phyloP scores from a whole-genome alignment of 2,329 filamentous ascomycete genomes.

The Elsinoe fawcettii region DNA sequence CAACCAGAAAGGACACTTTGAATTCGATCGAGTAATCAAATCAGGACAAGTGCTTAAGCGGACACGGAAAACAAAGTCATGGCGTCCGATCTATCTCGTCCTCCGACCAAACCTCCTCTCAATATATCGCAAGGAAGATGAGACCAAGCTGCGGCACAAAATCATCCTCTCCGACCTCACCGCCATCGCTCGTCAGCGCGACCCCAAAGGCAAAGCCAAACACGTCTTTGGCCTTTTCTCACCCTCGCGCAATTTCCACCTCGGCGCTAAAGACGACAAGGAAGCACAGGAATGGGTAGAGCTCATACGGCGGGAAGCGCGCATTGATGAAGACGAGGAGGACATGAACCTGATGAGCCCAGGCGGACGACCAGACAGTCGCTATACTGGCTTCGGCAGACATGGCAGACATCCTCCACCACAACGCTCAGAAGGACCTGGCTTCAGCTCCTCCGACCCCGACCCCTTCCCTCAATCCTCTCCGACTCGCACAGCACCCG shows the following conservation, averaged over 20 bases:
- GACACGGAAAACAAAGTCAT: slow-evolving; percentile 90
- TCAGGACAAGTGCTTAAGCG: slow-evolving; percentile 78
- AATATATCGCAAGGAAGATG: slow-evolving; percentile 85
- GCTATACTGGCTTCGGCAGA: slow-evolving; percentile 37
- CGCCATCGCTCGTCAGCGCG: slow-evolving; percentile 79
- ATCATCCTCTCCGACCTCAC: slow-evolving; percentile 84
- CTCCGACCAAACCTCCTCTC: slow-evolving; percentile 83
- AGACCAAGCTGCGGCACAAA: slow-evolving; percentile 82
- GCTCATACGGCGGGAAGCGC: slow-evolving; percentile 67
- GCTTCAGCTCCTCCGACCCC: slow-evolving; percentile 41
- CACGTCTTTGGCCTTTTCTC: slow-evolving; percentile 92
- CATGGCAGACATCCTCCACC: slow-evolving; percentile 19
- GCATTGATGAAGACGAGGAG: slow-evolving; percentile 81
- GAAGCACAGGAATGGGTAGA: slow-evolving; percentile 85
- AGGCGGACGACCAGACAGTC: slow-evolving; percentile 43
- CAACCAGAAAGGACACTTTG: slow-evolving; percentile 91
- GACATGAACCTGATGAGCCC: slow-evolving; percentile 70
- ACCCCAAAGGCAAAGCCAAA: slow-evolving; percentile 77
- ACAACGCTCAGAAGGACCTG: slow-evolving; percentile 17
- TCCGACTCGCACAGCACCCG: slow-evolving; percentile 9
- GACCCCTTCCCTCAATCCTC: slow-evolving; percentile 22
- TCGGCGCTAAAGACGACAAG: slow-evolving; percentile 64
- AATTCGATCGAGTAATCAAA: slow-evolving; percentile 90
- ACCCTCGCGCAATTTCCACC: slow-evolving; percentile 81
- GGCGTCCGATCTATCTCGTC: slow-evolving; percentile 85